Conservation (phyloP, 441 rosid species). For the Corymbia citriodora region DNA sequence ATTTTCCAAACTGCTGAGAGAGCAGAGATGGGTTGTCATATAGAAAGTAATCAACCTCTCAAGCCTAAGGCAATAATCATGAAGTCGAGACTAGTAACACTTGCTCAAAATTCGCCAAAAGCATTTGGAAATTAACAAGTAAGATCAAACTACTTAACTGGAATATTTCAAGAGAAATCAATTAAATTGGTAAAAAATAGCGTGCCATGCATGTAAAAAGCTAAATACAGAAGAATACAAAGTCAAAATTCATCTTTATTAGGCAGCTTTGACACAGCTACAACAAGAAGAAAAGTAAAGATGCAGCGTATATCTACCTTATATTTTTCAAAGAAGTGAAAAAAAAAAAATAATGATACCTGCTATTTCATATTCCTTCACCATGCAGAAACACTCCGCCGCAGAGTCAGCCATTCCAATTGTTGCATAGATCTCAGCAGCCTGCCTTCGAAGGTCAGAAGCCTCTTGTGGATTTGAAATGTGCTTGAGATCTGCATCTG, state of each 20-base stretch:
- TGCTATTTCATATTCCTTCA: constrained; percentile 36
- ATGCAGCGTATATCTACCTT: neutral
- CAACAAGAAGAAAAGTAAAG: neutral
- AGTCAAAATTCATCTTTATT: neutral
- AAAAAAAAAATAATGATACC: constrained; percentile 6
- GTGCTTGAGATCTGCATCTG: constrained; percentile 33
- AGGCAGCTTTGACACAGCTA: neutral
- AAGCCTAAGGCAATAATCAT: neutral
- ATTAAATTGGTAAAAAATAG: neutral
- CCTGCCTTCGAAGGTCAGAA: constrained; percentile 25
- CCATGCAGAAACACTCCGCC: constrained; percentile 32
- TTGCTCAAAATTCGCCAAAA: neutral
- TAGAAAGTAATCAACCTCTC: neutral
- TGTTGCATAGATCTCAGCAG: constrained; percentile 36
- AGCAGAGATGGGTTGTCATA: neutral
- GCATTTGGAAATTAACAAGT: neutral
- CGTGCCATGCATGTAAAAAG: neutral
- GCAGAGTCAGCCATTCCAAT: constrained; percentile 41
- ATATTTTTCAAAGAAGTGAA: neutral
- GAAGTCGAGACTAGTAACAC: neutral
- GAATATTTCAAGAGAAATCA: neutral
- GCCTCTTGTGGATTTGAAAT: constrained; percentile 27
- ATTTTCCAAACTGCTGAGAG: neutral
- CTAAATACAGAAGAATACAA: neutral
- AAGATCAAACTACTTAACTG: neutral